Base-by-base conservation (phyloP, 1,284 basidiomycete species). In the Tausonia pullulans region DNA sequence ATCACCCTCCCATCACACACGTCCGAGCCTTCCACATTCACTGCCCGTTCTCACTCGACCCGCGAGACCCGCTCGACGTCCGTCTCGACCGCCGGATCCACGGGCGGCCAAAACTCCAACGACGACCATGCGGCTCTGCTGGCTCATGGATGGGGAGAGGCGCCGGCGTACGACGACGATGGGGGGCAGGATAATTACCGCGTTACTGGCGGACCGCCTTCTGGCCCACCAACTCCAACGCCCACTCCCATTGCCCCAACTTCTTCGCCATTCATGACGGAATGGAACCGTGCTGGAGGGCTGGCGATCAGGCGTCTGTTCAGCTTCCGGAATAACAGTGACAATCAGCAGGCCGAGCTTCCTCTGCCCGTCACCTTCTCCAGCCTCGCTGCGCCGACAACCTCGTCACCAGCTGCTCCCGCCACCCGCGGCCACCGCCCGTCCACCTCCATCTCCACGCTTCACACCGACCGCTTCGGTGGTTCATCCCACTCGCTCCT, bases 111-210 rank as follows among this genome's bases (percentile, higher is more conserved):
- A 27, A 27, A 27, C 27, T 27, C 27, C 27, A 27, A 27, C 27
- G 27, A 27, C 27, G 27, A 27, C 27, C 27, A 27, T 27, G 27
- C 27, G 27, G 27, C 27, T 27, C 41, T 58, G 13, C 46, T 58
- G 4, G 14, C 46, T 49, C 57, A 58, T 16, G 57, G 57, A 2
- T 58, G 57, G 57, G 57, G 57, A 49, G 57, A 58, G 16, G 57
- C 57, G 11, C 57, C 57, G 3, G 46, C 57, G n/a, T 58, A 58
- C 44, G 57, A 58, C 6, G 57, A n/a, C 2, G 43, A 58, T 8
- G 14, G 44, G 1, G 10, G 14, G 41, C n/a, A 46, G 57, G 13
- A 11, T 9, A 49, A 14, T 7, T 58, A 27, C 8, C 7, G 52
- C 8, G 8, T 53, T 27, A 27, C 52, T 53, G 52, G 7, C 39